A percentile compares a stretch with the other conserved stretches of the same genome.
Conservation (phyloP, 2,329 filamentous ascomycete species). For the Canariomyces notabilis region DNA sequence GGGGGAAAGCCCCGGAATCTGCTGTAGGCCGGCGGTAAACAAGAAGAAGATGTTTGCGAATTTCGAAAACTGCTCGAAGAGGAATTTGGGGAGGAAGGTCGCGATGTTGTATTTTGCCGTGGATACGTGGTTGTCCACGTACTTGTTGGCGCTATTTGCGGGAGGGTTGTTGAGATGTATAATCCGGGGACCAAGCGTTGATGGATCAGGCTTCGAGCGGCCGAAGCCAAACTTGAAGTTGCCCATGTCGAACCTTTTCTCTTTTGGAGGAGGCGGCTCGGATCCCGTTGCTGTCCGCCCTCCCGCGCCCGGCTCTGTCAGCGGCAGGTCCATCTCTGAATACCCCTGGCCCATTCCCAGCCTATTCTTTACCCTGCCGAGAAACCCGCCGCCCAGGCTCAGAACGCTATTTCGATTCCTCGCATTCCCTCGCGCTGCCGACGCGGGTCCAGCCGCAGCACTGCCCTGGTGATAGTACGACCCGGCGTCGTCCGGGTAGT, state of each 20-base stretch:
- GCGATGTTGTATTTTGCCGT: slow-evolving; percentile 95
- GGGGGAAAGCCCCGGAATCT: slow-evolving; percentile 90
- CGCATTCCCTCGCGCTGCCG: slow-evolving; percentile 34
- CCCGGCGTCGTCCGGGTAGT: slow-evolving; percentile 70
- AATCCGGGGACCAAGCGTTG: slow-evolving; percentile 82
- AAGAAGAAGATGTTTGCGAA: slow-evolving; percentile 99
- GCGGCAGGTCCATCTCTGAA: slow-evolving; percentile 95
- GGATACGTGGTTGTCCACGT: slow-evolving; percentile 93
- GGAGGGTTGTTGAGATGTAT: slow-evolving; percentile 96
- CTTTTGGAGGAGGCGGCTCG: slow-evolving; percentile 26
- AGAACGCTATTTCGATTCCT: slow-evolving; percentile 85
- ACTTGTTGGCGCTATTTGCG: slow-evolving; percentile 83
- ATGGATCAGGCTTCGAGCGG: slow-evolving; percentile 76
- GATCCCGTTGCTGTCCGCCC: slow-evolving; percentile 37
- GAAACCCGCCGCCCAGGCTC: slow-evolving; percentile 76
- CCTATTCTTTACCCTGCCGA: slow-evolving; percentile 85
- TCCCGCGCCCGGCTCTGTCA: slow-evolving; percentile 68
- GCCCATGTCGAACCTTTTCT: slow-evolving; percentile 60
- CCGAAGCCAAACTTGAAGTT: slow-evolving; percentile 94
- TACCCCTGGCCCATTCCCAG: slow-evolving; percentile 84
- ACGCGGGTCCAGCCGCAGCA: slow-evolving; percentile 41
- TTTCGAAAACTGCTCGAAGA: slow-evolving; percentile 98
- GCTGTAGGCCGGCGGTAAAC: slow-evolving; percentile 89
- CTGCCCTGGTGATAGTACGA: slow-evolving; percentile 78
- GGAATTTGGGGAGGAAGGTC: slow-evolving; percentile 93